Base-by-base conservation (phyloP, 176 grass and related monocot species). In the Alopecurus myosuroides region DNA sequence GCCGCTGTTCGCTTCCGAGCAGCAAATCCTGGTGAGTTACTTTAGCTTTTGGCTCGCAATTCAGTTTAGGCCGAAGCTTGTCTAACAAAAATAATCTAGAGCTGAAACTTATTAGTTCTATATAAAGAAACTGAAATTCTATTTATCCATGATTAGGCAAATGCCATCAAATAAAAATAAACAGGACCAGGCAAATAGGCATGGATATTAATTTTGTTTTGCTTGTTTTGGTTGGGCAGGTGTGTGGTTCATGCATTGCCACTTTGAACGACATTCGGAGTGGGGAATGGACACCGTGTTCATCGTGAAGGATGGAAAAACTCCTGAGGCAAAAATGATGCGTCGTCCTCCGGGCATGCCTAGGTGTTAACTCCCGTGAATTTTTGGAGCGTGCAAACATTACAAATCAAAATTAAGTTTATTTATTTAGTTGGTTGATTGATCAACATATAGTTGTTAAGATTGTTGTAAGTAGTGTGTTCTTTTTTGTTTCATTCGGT, bases 161-260 rank as follows among this genome's bases (percentile, higher is more conserved):
- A 20, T 52, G 22, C 22, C 18, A 0, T 8, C 19, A 22, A 22
- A 22, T 19, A 52, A 52, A 52, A 52, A 19, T 51, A 52, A 52
- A 52, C 18, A 7, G 3, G 19, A 52, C 19, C 1, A 19, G 50
- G 1, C 17, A 52, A 52, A 4, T 45, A 39, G 3, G 36, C 3
- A 39, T 39, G 44, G 44, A 3, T 12, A 45, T 9, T 10, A 7
- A 22, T 22, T 23, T 57, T 9, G 10, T n/a, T 26, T 2, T 66
- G 6, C 10, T 29, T 78, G 0, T 68, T 82, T 72, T 89, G 88
- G 81, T 40, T 22, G 17, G 23, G 2, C 29, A 75, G 72, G 72
- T 93, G 55, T 97, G 48, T 97, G 91, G 89, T 91, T 89, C 48
- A 91, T 97, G 91, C 94, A 97, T 70, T 97, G 91, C 5, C 94